Evolutionary conservation across 2,329 filamentous ascomycete species (phyloP), one percentile per base, ranked within the genome.

Genomic region (Fusarium proliferatum): DNA sequence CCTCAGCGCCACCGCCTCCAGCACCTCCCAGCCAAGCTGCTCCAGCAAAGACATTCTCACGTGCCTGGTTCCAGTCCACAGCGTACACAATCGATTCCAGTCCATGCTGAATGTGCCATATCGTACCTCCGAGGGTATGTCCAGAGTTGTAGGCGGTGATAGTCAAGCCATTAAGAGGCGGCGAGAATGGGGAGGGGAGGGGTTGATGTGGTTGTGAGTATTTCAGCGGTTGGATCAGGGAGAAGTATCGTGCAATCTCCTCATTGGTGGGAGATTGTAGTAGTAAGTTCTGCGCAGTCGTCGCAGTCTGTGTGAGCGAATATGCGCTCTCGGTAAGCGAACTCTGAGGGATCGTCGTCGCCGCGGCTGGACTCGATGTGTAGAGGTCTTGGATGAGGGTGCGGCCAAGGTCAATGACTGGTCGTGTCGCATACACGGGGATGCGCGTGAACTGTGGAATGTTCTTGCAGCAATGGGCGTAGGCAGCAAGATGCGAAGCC

Each of bases 41-140:
- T 71, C 96, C 96, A 0, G 96, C 92, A 67, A 97, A 91, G 21
- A 98, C 95, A 83, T 97, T 97, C 81, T 99, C 96, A 76, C 94
- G 91, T n/a, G 93, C 94, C 83, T 98, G 95, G 77, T 98, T 98
- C 96, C 96, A 99, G 79, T 98, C 96, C 23, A 98, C 94, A 1
- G 96, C 96, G 78, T 99, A 98, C 2, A 99, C 95, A 46, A 99
- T 96, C 2, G 95, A 98, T 81, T 99, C 96, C 80, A 98, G 88
- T 1, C 95, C 95, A 84, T 98, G 95, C 79, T 98, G 96, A 73
- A 99, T 95, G 79, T 98, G 96, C 96, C 96, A 99, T 85, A 99
- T 97, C 30, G 96, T 98, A 63, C 96, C 96, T 81, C 96, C 96
- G 1, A 98, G 89, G 0, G 96, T 98, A 80, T 98, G 96, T 72